phyloP scores from a whole-genome alignment of 2,329 filamentous ascomycete species.

The Pseudocercospora eumusae region DNA sequence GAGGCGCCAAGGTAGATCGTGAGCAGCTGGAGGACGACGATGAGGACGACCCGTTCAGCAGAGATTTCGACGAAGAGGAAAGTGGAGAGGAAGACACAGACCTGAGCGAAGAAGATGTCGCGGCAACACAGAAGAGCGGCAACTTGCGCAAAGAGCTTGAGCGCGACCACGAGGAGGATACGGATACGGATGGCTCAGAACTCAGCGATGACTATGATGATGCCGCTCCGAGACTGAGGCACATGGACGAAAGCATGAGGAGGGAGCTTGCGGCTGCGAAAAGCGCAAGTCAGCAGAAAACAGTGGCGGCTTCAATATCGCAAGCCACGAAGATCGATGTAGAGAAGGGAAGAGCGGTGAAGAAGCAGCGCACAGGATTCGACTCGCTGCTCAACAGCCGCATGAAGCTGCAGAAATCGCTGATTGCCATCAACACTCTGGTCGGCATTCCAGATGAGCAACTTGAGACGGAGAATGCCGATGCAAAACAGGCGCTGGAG shows the following conservation, averaged over 20 bases:
- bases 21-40: conserved; percentile 62
- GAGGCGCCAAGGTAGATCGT: conserved; percentile 73
- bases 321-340: conserved; percentile 74
- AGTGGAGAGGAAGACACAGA: conserved; percentile 45
- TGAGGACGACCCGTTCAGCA: conserved; percentile 51
- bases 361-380: conserved; percentile 80
- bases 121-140: not conserved
- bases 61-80: conserved; percentile 51
- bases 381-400: conserved; percentile 86
- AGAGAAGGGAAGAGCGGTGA: conserved; percentile 82
- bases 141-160: not conserved
- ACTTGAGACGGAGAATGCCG: conserved; percentile 46
- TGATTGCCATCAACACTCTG: conserved; percentile 79
- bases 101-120: conserved; percentile 45
- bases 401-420: conserved; percentile 88
- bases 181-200: conserved; percentile 31
- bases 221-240: not conserved
- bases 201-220: not conserved
- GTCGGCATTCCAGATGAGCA: conserved; percentile 39
- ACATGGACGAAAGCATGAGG: conserved; percentile 57
- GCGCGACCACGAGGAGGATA: conserved; percentile 43
- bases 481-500: conserved; percentile 56
- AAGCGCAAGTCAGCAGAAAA: conserved; percentile 57
- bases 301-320: conserved; percentile 63
- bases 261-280: conserved; percentile 62